Base-by-base conservation (phyloP, 163 green algal species). In the Chlamydomonas reinhardtii region DNA sequence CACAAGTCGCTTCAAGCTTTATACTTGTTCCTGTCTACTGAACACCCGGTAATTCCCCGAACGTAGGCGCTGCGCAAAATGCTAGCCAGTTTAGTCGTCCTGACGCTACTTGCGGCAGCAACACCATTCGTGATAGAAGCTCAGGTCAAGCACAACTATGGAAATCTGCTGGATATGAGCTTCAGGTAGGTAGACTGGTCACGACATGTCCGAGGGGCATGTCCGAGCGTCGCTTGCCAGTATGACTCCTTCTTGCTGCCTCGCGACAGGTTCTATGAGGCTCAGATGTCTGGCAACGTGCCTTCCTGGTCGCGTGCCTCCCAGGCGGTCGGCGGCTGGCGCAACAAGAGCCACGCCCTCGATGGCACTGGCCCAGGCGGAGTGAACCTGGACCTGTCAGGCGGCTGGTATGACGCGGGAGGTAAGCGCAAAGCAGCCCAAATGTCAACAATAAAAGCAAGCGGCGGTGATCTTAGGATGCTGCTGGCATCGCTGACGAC, bases 401-500 rank as follows among this genome's bases (percentile, higher is more conserved):
- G 90, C 12, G 90, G 90, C 61, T 93, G 83, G 80, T 93, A 93
- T 31, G 90, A 93, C 66, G 88, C 88, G 48, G 90, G 90, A 74
- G 90, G 88, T 93, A 61, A 73, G 90, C 5, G 16, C 17, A 20
- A 22, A 29, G 11, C 5, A 34, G 14, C 35, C 19, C 5, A 74
- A 29, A 1, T 37, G 31, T 5, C 2, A 15, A 35, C 9, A 2
- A 48, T 15, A 52, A 15, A 15, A 2, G 19, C n/a, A n/a, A n/a
- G n/a, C n/a, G n/a, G n/a, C n/a, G n/a, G n/a, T n/a, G n/a, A n/a
- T n/a, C n/a, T n/a, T n/a, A n/a, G n/a, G n/a, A n/a, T n/a, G n/a
- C n/a, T n/a, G n/a, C n/a, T n/a, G n/a, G n/a, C n/a, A n/a, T n/a
- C n/a, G n/a, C n/a, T n/a, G n/a, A n/a, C n/a, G n/a, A n/a, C n/a